Conservation (phyloP, 345 rosid genomes). For the Syzygium grande region DNA sequence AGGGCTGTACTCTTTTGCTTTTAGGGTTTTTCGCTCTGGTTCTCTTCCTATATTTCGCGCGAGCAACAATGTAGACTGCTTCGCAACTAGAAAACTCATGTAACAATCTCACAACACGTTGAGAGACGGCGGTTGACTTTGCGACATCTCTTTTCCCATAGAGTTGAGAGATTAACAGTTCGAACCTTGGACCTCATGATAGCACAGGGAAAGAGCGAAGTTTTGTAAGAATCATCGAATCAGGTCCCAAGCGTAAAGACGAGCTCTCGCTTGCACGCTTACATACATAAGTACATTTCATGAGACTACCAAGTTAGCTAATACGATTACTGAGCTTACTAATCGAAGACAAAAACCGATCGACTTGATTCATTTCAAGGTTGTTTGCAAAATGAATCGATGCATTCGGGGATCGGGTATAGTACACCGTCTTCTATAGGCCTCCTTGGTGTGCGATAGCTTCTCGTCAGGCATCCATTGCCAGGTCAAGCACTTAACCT, state of each 20-base stretch:
- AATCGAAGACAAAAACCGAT: background rate
- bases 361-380: background rate
- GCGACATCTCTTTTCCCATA: background rate
- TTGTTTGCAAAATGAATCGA: background rate
- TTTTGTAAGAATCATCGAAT: no score
- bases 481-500: background rate
- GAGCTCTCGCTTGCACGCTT: no score
- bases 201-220: no score
- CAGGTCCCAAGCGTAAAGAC: no score
- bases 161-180: no score
- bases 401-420: rapidly evolving
- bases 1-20: background rate
- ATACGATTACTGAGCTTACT: no score
- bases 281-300: no score
- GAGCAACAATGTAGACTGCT: background rate
- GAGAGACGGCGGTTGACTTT: background rate
- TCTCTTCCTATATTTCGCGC: background rate
- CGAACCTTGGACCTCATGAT: no score
- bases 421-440: background rate
- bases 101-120: background rate
- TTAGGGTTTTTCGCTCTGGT: background rate
- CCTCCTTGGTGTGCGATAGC: background rate
- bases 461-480: background rate
- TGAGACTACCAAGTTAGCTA: no score
- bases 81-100: background rate